Conservation (phyloP, 2,329 filamentous ascomycete genomes). For the Monilinia fructicola region DNA sequence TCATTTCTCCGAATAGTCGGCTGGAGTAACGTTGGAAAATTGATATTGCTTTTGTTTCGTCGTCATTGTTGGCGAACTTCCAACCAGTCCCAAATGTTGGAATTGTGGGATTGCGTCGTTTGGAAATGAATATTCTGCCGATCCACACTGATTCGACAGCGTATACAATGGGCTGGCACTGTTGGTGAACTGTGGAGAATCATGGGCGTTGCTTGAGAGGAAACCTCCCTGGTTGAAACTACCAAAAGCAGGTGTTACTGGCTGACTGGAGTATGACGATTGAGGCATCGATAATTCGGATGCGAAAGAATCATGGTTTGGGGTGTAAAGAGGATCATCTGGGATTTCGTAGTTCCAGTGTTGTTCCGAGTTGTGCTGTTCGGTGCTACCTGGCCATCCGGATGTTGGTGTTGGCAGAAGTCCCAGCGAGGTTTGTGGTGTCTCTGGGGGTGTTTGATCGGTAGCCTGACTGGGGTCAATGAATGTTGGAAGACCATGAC, state of each 20-base stretch:
- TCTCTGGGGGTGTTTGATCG: conserved; percentile 36
- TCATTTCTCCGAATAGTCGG: conserved; percentile 40
- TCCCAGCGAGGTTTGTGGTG: conserved; percentile 33
- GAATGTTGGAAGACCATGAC: background rate
- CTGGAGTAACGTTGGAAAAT: conserved; percentile 40
- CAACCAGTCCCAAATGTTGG: conserved; percentile 25
- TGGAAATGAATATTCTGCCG: conserved; percentile 37
- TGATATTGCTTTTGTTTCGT: conserved; percentile 40
- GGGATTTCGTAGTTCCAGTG: conserved; percentile 34
- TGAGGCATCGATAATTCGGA: conserved; percentile 37
- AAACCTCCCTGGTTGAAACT: conserved; percentile 34
- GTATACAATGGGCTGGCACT: conserved; percentile 34
- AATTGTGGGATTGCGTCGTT: conserved; percentile 27
- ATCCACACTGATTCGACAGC: conserved; percentile 30
- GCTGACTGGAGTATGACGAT: conserved; percentile 37
- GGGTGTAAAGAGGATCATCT: conserved; percentile 38
- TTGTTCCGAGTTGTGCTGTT: conserved; percentile 29
- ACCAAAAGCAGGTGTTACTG: conserved; percentile 39
- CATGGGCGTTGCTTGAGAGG: conserved; percentile 27
- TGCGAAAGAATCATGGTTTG: conserved; percentile 35
- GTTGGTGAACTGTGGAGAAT: conserved; percentile 33
- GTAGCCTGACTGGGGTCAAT: conserved; percentile 5
- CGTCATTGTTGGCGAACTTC: conserved; percentile 30
- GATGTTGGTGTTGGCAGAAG: conserved; percentile 24
- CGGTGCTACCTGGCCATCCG: conserved; percentile 27